These are phyloP conservation scores for Pseudonitzschia multistriata DNA, from an alignment of 108 stramenopile genomes.

Conservation along the genomic window DNA sequence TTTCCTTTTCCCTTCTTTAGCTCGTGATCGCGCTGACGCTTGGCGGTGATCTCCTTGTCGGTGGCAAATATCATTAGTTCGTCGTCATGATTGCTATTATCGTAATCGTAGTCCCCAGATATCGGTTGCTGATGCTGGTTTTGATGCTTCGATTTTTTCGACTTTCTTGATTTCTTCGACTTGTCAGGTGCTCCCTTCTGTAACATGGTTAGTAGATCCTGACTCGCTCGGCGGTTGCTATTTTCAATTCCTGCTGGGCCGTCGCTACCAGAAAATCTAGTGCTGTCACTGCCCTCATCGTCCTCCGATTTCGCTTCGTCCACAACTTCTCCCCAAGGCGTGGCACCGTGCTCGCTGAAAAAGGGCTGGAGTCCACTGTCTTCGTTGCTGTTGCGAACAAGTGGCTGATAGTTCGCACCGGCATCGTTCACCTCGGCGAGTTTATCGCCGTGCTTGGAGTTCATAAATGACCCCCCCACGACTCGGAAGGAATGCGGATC, in stretches of 20 bases:
- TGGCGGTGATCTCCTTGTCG: slow-evolving; percentile 68
- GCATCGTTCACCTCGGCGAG: neutral
- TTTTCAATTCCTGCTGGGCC: neutral
- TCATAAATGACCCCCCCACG: slow-evolving; percentile 84
- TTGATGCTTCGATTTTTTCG: neutral
- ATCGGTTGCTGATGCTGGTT: neutral
- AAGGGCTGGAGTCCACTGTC: slow-evolving; percentile 66
- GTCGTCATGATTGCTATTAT: slow-evolving; percentile 1
- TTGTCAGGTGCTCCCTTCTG: neutral
- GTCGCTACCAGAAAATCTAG: neutral
- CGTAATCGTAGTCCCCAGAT: neutral
- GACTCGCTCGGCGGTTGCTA: slow-evolving; percentile 25
- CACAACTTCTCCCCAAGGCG: slow-evolving; percentile 78
- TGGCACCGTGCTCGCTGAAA: slow-evolving; percentile 70
- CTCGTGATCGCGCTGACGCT: slow-evolving; percentile 43
- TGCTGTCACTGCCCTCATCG: neutral
- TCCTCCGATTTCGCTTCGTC: slow-evolving; percentile 26
- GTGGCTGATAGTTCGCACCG: slow-evolving; percentile 27
- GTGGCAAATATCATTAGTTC: slow-evolving; percentile 31
- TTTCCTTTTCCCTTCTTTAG: neutral
- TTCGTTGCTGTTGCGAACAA: slow-evolving; percentile 11
- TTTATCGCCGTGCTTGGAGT: slow-evolving; percentile 39
- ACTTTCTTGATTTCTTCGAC: neutral
- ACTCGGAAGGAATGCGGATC: slow-evolving; percentile 87
- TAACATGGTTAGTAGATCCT: slow-evolving; percentile 47